Conservation (phyloP, 257 asterid species). For the Solanum stenotomum region DNA sequence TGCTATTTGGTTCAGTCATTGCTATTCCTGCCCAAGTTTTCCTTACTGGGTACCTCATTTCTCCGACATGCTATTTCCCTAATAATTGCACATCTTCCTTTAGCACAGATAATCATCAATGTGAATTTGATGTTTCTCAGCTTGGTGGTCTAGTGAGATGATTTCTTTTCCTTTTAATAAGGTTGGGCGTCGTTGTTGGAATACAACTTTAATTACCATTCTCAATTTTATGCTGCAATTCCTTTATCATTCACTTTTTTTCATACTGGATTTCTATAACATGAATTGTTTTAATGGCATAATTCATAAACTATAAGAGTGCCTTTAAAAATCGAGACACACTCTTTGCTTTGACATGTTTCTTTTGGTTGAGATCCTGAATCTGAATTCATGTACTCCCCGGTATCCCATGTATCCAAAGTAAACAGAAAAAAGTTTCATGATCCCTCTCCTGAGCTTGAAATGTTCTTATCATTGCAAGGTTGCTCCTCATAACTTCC, state of each 20-base stretch:
- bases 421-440: neutral
- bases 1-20: slow-evolving; percentile 51
- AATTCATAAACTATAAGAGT: neutral
- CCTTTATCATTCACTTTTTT: neutral
- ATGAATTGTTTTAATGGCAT: neutral
- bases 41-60: slow-evolving; percentile 49
- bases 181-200: neutral
- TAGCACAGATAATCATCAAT: neutral
- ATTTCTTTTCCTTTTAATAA: neutral
- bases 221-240: neutral
- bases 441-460: neutral
- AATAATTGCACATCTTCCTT: neutral
- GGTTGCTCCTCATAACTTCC: neutral
- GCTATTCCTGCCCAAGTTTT: slow-evolving; percentile 58
- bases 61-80: neutral
- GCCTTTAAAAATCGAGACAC: neutral
- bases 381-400: neutral
- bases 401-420: neutral
- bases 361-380: neutral
- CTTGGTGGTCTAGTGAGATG: neutral
- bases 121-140: neutral
- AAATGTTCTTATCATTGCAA: neutral
- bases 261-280: neutral
- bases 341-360: neutral
- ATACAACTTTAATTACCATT: neutral